Base-by-base conservation (phyloP, 441 rosid species). In the Populus trichocarpa region DNA sequence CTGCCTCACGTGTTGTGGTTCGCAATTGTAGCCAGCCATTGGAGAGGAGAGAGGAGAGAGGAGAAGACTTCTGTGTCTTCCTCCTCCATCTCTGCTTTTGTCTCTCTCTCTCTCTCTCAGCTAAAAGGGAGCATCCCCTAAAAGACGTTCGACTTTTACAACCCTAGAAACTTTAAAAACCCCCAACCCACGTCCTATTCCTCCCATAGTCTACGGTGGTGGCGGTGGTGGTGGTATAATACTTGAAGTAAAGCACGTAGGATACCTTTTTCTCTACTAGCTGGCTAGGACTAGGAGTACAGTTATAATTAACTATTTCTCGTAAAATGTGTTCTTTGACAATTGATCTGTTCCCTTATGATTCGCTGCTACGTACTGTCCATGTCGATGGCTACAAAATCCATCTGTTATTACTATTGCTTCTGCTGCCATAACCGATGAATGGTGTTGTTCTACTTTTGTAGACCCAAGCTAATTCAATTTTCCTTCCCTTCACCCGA, bases 1-100 rank as follows among this genome's bases (percentile, higher is more conserved):
- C 28, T 22, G 14, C 46, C 85, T 85, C 87, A 85, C 85, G 85
- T 85, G 87, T 76, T 71, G 77, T 18, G 73, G 64, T 67, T 75
- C 69, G 70, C 65, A 23, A 7, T 32, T 22, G 23, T 8, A 6
- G 36, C 23, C 14, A 16, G 3, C 33, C 46, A 61, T 4, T 28
- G 63, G 8, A 40, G 25, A 67, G 16, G 18, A 28, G 30, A 6
- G 8, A 36, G 63, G 16, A 38, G 14, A 59, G 30, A 25, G 69
- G 30, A 36, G 72, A 16, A 14, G 64, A 40, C 72, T 77, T 67
- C 26, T 59, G 66, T 75, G 46, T 9, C 71, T 40, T 8, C 26
- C 22, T 16, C 8, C 25, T 68, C 71, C 10, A 13, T 70, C 57
- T 22, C 36, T 10, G 26, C 26, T 18, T 20, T n/a, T 20, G 9